Conservation (phyloP, 2,329 filamentous ascomycete genomes). For the Penicillium sclerotigenum region DNA sequence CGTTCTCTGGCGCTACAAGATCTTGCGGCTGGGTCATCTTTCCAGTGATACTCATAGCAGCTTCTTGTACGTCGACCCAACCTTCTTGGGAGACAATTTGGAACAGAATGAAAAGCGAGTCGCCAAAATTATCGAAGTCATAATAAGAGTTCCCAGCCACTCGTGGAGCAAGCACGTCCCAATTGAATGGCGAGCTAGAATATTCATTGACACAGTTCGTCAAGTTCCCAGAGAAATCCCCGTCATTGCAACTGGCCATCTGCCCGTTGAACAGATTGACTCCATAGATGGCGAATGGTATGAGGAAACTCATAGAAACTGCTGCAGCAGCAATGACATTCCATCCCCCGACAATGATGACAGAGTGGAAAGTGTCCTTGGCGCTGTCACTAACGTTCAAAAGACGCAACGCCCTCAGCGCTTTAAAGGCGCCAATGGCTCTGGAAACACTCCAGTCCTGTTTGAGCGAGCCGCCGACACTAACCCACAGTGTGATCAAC, state of each 20-base stretch:
- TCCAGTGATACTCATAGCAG: conserved; percentile 76
- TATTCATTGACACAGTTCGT: conserved; percentile 83
- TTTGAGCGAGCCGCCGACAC: conserved; percentile 76
- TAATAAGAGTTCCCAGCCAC: conserved; percentile 78
- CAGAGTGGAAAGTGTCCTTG: conserved; percentile 91
- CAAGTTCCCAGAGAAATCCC: conserved; percentile 52
- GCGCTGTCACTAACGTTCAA: conserved; percentile 96
- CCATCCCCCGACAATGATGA: conserved; percentile 90
- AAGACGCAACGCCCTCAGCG: conserved; percentile 81
- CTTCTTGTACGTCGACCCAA: conserved; percentile 91
- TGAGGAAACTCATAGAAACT: conserved; percentile 87
- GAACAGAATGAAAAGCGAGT: conserved; percentile 91
- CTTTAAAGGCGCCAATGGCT: conserved; percentile 95
- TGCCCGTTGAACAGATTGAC: conserved; percentile 87
- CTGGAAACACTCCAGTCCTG: conserved; percentile 82
- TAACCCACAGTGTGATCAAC: conserved; percentile 90
- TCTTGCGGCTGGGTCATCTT: conserved; percentile 67
- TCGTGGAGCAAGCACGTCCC: conserved; percentile 79
- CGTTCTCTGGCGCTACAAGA: conserved; percentile 74
- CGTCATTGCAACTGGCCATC: conserved; percentile 77
- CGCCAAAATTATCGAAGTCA: conserved; percentile 92
- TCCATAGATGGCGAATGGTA: conserved; percentile 95
- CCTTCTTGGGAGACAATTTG: conserved; percentile 99
- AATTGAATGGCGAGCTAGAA: conserved; percentile 71
- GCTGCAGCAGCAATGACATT: conserved; percentile 90